These are phyloP conservation scores for Gnomoniopsis sp. DNA, from an alignment of 2,329 filamentous ascomycete species.

Conservation along the genomic window DNA sequence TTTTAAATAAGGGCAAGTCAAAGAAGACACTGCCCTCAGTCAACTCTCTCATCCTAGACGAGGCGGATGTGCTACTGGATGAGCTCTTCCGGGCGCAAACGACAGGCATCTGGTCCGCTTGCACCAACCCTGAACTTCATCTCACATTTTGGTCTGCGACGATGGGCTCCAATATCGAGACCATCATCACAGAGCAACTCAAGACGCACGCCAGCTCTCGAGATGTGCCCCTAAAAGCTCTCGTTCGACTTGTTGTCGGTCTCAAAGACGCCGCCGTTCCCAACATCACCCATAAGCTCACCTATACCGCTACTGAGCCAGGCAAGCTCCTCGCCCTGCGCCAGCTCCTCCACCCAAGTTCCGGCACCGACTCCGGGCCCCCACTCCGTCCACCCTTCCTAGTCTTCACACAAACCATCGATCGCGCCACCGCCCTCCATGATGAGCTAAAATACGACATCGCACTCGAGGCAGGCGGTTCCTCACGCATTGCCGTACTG, in stretches of 20 bases:
- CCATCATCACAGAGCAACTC: conserved; percentile 68
- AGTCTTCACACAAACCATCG: conserved; percentile 94
- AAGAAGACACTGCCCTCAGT: conserved; percentile 61
- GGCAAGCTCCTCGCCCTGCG: conserved; percentile 90
- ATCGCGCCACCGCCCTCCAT: conserved; percentile 81
- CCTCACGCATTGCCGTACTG: conserved; percentile 80
- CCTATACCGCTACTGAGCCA: conserved; percentile 87
- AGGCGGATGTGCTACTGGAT: conserved; percentile 92
- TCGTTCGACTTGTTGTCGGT: conserved; percentile 88
- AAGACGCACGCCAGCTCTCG: conserved; percentile 45
- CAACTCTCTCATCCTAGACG: conserved; percentile 76
- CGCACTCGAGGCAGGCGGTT: conserved; percentile 79
- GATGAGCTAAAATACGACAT: conserved; percentile 94
- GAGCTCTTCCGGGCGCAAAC: conserved; percentile 88
- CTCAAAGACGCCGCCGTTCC: conserved; percentile 94
- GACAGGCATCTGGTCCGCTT: conserved; percentile 76
- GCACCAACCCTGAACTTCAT: conserved; percentile 65
- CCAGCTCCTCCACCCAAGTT: conserved; percentile 77
- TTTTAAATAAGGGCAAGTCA: conserved; percentile 48
- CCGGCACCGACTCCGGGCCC: conserved; percentile 51
- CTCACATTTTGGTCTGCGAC: conserved; percentile 93
- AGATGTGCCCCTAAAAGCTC: conserved; percentile 38
- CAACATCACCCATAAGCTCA: conserved; percentile 83
- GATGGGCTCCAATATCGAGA: conserved; percentile 90
- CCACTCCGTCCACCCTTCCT: conserved; percentile 82